Evolutionary conservation across 2,329 filamentous ascomycete genomes (phyloP), one percentile per base, ranked within the genome.

Genomic region (Calycina marina): DNA sequence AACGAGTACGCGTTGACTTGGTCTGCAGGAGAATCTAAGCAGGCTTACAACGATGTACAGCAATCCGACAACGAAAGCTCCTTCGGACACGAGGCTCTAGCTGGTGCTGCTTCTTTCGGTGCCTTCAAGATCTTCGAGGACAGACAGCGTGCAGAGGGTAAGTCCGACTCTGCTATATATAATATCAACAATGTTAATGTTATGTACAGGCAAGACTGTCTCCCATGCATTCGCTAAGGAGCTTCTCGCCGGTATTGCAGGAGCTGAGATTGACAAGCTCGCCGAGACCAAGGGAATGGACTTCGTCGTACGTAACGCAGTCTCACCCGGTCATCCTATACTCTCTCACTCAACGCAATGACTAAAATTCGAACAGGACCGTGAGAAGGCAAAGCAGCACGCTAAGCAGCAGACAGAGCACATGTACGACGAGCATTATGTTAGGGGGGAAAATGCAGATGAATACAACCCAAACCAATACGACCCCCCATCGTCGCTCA

Each of bases 101-200:
- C 75, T 42, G 79, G 79, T 40, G 82, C 73, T 36, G 81, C 80
- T 36, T 72, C 77, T 40, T 88, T 88, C 52, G 76, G 72, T 42
- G 82, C 74, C 47, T 79, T 88, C 69, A 84, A 84, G 65, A 62
- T 75, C 14, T 86, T 75, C 48, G 80, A 86, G 59, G 75, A 85
- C 55, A 63, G 69, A 47, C 77, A 85, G 61, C 75, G 77, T 49
- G 62, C 59, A 35, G 63, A 81, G 53, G 80, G 75, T 73, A 60
- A 15, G 60, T 48, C 25, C 25, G 2, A 14, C 8, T 5, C 12
- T 15, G 8, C 6, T 18, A 13, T 28, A 10, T 6, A n/a, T 14
- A 5, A 11, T 13, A n/a, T n/a, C 28, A 6, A 11, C 11, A 2
- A 9, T 27, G 9, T n/a, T n/a, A n/a, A n/a, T 18, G 2, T 3